Percentiles rank a stretch among this genome's conserved stretches.
phyloP scores from a whole-genome alignment of 768 basidiomycete genomes.

The Hirschioporus abietinus region DNA sequence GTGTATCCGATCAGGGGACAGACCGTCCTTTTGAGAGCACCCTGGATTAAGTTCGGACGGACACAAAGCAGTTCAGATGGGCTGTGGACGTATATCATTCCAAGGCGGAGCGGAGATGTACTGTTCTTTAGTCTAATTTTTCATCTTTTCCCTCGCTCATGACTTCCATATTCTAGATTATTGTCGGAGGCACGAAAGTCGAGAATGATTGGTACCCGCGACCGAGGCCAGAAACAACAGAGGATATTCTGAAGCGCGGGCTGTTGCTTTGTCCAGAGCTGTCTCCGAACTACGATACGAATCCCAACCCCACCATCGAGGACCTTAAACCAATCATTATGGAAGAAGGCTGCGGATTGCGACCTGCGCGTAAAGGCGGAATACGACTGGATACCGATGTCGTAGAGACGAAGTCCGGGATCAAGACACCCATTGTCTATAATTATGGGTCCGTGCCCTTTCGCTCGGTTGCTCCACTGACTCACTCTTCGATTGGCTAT shows the following conservation, averaged over 20 bases:
- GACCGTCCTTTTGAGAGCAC: constrained; percentile 37
- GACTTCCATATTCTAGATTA: constrained; percentile 26
- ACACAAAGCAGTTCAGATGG: constrained; percentile 37
- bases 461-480: background rate
- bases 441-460: constrained; percentile 54
- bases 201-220: constrained; percentile 66
- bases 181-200: constrained; percentile 57
- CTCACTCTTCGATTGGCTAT: constrained; percentile 2
- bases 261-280: constrained; percentile 34
- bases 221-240: constrained; percentile 57
- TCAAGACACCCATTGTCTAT: constrained; percentile 45
- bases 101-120: constrained; percentile 53
- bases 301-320: constrained; percentile 27
- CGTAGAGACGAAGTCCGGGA: constrained; percentile 25
- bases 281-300: constrained; percentile 20
- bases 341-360: constrained; percentile 51
- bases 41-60: constrained; percentile 49
- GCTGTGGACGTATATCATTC: constrained; percentile 58
- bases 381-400: constrained; percentile 51
- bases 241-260: constrained; percentile 48
- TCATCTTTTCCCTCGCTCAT: background rate
- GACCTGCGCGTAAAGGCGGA: constrained; percentile 65
- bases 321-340: constrained; percentile 34
- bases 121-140: constrained; percentile 14
- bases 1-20: constrained; percentile 45